phyloP scores from a whole-genome alignment of 495 filamentous ascomycete genomes.

The Daldinia vernicosa region DNA sequence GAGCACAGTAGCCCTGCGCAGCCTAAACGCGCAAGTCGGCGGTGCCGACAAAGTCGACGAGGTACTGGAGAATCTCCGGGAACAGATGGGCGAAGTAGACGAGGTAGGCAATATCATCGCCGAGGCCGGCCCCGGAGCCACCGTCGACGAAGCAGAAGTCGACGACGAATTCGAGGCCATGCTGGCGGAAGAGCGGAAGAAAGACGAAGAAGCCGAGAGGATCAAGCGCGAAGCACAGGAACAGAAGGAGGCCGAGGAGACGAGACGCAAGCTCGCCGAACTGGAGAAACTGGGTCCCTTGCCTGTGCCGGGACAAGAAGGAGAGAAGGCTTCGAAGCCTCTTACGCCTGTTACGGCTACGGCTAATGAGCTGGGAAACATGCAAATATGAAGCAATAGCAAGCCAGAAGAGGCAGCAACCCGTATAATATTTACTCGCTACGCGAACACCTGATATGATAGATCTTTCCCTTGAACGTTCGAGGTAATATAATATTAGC shows the following conservation, averaged over 20 bases:
- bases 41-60: constrained; percentile 78
- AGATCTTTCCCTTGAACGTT: constrained; percentile 9
- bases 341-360: constrained; percentile 41
- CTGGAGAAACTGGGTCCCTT: constrained; percentile 43
- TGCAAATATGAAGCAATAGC: constrained; percentile 30
- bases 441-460: constrained; percentile 22
- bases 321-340: constrained; percentile 25
- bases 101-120: constrained; percentile 81
- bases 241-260: constrained; percentile 48
- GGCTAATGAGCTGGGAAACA: constrained; percentile 32
- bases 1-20: constrained; percentile 72
- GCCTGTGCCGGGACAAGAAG: constrained; percentile 30
- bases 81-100: constrained; percentile 84
- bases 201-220: constrained; percentile 61
- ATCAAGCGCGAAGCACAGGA: constrained; percentile 48
- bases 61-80: constrained; percentile 74
- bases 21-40: constrained; percentile 79
- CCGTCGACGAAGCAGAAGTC: constrained; percentile 82
- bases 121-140: constrained; percentile 60
- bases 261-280: constrained; percentile 50
- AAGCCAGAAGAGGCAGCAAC: constrained; percentile 10
- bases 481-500: constrained; percentile 4
- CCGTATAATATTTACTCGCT: constrained; percentile 2
- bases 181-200: constrained; percentile 70
- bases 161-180: constrained; percentile 87